Conservation (phyloP, 1,284 basidiomycete species). For the Cutaneotrichosporon daszewskae region DNA sequence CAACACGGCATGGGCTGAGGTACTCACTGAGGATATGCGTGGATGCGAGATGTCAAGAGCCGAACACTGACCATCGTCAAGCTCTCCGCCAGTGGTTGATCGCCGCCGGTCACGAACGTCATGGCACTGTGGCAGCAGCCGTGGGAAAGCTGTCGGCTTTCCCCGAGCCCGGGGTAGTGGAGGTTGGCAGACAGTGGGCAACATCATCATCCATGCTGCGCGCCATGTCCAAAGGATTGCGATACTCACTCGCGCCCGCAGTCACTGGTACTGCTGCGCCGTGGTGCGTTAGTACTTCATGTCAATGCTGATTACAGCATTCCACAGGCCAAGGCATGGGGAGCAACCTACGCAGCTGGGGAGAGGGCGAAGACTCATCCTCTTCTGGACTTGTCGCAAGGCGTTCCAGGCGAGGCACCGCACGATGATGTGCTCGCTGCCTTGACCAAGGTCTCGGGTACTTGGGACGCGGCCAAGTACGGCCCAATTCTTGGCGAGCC, state of each 20-base stretch:
- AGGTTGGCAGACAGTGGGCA: no score
- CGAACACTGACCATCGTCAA: no score
- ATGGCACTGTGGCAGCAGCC: no score
- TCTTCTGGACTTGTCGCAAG: conserved; percentile 69
- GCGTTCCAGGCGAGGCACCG: conserved; percentile 63
- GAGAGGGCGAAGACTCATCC: conserved; percentile 42
- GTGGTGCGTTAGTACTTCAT: conserved; percentile 16
- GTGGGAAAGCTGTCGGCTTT: no score
- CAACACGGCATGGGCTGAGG: no score
- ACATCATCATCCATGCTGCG: no score
- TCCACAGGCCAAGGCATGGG: conserved; percentile 65
- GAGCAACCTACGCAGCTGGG: conserved; percentile 50
- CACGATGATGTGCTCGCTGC: conserved; percentile 54
- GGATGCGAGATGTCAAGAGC: no score
- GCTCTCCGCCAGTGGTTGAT: no score
- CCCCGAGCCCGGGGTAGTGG: no score
- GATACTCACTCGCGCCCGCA: conserved; percentile 26
- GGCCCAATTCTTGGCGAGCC: conserved; percentile 62
- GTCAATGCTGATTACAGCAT: conserved; percentile 52
- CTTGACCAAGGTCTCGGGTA: conserved; percentile 52
- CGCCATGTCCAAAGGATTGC: no score
- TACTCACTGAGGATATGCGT: no score
- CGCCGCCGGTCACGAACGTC: no score
- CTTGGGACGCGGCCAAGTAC: conserved; percentile 56
- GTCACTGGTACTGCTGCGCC: conserved; percentile 32